Evolutionary conservation across 2,329 filamentous ascomycete species (phyloP).

Genomic region (Epichloe gansuensis): DNA sequence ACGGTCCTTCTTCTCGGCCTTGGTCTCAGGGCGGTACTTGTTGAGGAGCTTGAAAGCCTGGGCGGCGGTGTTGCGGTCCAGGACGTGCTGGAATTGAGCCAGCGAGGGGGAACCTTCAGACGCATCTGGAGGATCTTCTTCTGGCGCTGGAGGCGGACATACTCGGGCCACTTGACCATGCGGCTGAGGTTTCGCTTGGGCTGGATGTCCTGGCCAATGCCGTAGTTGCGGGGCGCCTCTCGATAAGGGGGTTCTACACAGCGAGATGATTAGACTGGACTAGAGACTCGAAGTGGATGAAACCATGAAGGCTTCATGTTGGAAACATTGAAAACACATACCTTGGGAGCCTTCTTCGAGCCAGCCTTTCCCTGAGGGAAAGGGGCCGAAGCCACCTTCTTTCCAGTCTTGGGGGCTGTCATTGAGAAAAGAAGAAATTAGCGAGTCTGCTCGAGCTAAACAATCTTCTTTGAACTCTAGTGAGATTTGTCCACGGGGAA

Average conservation of each 20-base stretch:
- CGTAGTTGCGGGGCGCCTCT: constrained; percentile 96
- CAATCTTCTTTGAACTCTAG: constrained; percentile 88
- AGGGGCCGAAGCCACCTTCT: constrained; percentile 95
- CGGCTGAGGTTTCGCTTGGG: constrained; percentile 88
- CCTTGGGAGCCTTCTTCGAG: constrained; percentile 93
- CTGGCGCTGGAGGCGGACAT: constrained; percentile 93
- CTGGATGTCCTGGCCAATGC: constrained; percentile 98
- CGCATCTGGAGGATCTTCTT: constrained; percentile 95
- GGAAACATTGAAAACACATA: constrained; percentile 36
- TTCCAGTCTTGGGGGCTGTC: constrained; percentile 97
- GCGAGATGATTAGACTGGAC: neutral
- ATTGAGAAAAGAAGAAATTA: constrained; percentile 99
- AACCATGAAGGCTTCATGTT: neutral
- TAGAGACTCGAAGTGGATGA: neutral
- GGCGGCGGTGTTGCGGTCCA: constrained; percentile 92
- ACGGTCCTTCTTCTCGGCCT: constrained; percentile 99
- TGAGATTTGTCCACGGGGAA: constrained; percentile 39
- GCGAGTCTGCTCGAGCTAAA: constrained; percentile 65
- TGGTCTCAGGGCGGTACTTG: constrained; percentile 99
- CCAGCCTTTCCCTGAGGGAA: constrained; percentile 89
- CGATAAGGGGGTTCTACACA: constrained; percentile 88
- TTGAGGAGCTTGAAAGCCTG: constrained; percentile 98
- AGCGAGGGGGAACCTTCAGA: constrained; percentile 97
- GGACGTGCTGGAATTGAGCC: constrained; percentile 93
- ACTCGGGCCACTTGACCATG: constrained; percentile 99